These are phyloP conservation scores for Neurospora sp. DNA, from an alignment of 495 filamentous ascomycete genomes.

Conservation along the genomic window DNA sequence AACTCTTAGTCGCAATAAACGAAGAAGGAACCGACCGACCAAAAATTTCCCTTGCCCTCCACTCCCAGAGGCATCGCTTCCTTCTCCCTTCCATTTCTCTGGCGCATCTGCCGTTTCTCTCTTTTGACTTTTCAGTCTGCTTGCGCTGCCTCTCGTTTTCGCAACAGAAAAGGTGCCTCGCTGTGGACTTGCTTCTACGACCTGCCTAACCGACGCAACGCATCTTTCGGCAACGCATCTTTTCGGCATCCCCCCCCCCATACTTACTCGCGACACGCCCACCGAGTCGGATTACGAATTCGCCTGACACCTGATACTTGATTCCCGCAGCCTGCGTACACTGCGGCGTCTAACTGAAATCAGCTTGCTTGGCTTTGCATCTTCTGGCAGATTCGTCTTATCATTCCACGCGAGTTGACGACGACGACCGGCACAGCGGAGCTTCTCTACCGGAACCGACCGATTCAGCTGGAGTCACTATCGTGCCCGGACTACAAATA, in stretches of 20 bases:
- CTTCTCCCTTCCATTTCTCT: conserved; percentile 1
- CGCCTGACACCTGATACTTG: neutral
- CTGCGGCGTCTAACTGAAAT: neutral
- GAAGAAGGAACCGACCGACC: neutral
- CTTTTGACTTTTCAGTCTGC: conserved; percentile 1
- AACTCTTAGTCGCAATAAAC: neutral
- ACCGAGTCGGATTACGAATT: neutral
- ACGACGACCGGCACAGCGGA: neutral
- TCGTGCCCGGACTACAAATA: neutral
- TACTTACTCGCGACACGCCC: neutral
- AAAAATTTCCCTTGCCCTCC: neutral
- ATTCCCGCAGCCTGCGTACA: neutral
- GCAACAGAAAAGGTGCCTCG: neutral
- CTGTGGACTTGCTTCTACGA: neutral
- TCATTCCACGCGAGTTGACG: neutral
- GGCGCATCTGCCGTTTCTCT: conserved; percentile 8
- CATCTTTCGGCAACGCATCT: conserved; percentile 5
- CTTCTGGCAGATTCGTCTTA: neutral
- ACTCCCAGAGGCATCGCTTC: neutral
- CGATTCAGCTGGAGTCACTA: neutral
- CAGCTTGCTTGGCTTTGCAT: neutral
- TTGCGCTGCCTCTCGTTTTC: conserved; percentile 3
- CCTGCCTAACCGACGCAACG: neutral
- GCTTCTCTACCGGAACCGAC: neutral
- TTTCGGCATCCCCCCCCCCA: conserved; percentile 2